A percentile compares a stretch with the other conserved stretches of the same genome.
Evolutionary conservation across 257 asterid genomes (phyloP).

Genomic region (Agastache rugosa): DNA sequence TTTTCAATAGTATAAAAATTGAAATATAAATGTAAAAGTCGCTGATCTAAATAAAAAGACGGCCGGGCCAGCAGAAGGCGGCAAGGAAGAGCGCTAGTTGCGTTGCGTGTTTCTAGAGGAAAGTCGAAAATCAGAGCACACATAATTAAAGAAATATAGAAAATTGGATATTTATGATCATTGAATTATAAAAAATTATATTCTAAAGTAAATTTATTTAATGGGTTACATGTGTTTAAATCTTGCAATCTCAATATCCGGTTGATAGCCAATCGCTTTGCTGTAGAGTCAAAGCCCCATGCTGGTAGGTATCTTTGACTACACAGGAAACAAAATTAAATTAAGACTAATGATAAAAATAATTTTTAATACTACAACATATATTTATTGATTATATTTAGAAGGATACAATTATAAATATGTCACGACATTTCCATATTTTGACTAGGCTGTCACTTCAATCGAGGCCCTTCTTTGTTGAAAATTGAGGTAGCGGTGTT

Average conservation of each 20-base stretch:
- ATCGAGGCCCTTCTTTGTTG: conserved; percentile 66
- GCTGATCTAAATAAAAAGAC: neutral
- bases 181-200: neutral
- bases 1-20: neutral
- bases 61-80: neutral
- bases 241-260: neutral
- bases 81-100: conserved; percentile 9
- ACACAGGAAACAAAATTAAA: neutral
- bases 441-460: conserved; percentile 66
- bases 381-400: conserved; percentile 9
- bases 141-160: too few species aligned
- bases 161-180: neutral
- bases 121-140: neutral
- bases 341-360: too few species aligned
- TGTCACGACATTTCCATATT: conserved; percentile 42
- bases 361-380: neutral
- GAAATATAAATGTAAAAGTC: neutral
- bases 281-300: conserved; percentile 46
- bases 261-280: conserved; percentile 28
- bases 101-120: neutral
- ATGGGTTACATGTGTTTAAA: conserved; percentile 6
- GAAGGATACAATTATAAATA: conserved; percentile 7
- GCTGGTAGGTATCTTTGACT: conserved; percentile 48
- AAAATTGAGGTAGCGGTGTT: conserved; percentile 39
- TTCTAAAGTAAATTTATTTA: neutral